Base-by-base conservation (phyloP, 2,329 filamentous ascomycete species). In the Pseudocercospora macadamiae region DNA sequence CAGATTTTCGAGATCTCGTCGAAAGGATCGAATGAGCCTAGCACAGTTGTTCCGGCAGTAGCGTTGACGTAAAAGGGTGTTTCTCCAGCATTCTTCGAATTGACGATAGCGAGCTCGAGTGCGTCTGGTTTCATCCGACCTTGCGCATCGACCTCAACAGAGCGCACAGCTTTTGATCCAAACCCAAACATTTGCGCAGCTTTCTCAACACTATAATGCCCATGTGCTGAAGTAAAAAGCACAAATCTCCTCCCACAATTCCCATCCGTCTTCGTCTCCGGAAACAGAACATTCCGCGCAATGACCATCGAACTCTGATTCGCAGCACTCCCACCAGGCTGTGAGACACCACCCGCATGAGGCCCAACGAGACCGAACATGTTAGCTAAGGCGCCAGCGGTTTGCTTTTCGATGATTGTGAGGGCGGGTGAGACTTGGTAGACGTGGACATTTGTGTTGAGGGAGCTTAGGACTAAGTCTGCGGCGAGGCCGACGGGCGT, bases 361-460 rank as follows among this genome's bases (percentile, higher is more conserved):
- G 86, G 83, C 0, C 89, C 89, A 4, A 75, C 80, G 71, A 96
- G 86, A 4, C 91, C 91, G 69, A 96, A 96, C 19, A 93, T 80
- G 2, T 79, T 76, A 1, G 93, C 93, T 18, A 99, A 80, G 1
- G 84, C 82, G 37, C 82, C 83, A 10, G 89, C 85, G 0, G 91
- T 96, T 53, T 85, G 83, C 74, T 96, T 97, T 75, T 97, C 95
- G 62, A 97, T 86, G 6, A 96, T 75, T 0, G 91, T 91, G 51
- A 97, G 80, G 6, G 90, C 92, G 0, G 95, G 95, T 0, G 93
- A 96, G 57, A 96, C 93, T 76, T 93, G 89, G 78, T 92, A 97
- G 61, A 97, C 91, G 74, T 97, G 95, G 14, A 93, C 85, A 72
- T 97, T 99, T 32, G 95, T 97, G 77, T 99, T 97, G 44, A 99